Percentiles rank a stretch among this genome's conserved stretches.
These are phyloP conservation scores for Zygoascus tannicola DNA, from an alignment of 805 yeast species.

Conservation along the genomic window DNA sequence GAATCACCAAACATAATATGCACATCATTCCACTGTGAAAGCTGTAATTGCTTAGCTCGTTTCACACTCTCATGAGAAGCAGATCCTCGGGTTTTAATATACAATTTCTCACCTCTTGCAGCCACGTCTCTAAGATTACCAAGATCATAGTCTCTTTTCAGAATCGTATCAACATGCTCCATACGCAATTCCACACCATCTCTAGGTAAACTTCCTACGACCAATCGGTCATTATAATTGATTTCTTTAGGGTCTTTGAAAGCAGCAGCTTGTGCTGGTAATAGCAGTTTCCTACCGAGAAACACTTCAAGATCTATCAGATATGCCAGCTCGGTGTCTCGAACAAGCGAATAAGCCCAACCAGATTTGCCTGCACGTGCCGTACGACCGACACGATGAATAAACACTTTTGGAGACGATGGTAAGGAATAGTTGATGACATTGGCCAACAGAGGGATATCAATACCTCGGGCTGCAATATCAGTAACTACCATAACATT, in stretches of 20 bases:
- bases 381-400: conserved; percentile 98
- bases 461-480: conserved; percentile 93
- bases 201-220: conserved; percentile 78
- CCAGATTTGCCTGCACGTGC: conserved; percentile 98
- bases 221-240: conserved; percentile 66
- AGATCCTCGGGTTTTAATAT: conserved; percentile 72
- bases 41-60: conserved; percentile 66
- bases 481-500: conserved; percentile 92
- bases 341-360: conserved; percentile 90
- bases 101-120: conserved; percentile 77
- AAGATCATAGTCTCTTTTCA: conserved; percentile 61
- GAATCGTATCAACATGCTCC: conserved; percentile 58
- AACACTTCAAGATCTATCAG: conserved; percentile 82
- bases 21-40: conserved; percentile 73
- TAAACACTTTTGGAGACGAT: conserved; percentile 82
- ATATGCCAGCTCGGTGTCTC: conserved; percentile 82
- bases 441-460: conserved; percentile 91
- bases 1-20: conserved; percentile 49
- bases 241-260: conserved; percentile 33
- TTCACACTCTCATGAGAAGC: conserved; percentile 84
- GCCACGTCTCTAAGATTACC: conserved; percentile 60
- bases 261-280: conserved; percentile 29
- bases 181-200: conserved; percentile 54
- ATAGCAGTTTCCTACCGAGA: conserved; percentile 68
- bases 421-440: conserved; percentile 90